Evolutionary conservation across 225 moss, liverwort and hornwort genomes (phyloP).

Genomic region (Bryoerythrophyllum caledonicum): DNA sequence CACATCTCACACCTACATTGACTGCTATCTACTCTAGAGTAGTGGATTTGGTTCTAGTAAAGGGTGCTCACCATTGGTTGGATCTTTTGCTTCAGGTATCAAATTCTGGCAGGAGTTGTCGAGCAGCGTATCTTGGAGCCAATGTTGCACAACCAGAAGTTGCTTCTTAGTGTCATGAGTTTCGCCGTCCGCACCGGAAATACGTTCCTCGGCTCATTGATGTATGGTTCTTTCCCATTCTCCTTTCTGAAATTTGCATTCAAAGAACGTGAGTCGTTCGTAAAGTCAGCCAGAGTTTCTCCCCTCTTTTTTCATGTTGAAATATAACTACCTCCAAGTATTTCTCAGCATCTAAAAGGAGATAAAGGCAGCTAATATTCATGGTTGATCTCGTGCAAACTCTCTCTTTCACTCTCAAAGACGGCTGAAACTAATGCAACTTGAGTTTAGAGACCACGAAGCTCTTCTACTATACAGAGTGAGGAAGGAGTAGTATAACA

Average conservation of each 20-base stretch:
- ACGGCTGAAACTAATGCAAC: no score
- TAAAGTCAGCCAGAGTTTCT: no score
- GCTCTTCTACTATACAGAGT: no score
- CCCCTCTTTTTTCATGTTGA: no score
- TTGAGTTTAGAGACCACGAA: no score
- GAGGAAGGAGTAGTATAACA: no score
- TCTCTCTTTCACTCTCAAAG: no score
- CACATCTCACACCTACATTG: background rate
- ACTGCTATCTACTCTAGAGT: constrained; percentile 6
- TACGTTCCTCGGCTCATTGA: constrained; percentile 87
- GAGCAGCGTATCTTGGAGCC: constrained; percentile 99
- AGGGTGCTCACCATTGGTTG: constrained; percentile 17
- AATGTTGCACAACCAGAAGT: constrained; percentile 68
- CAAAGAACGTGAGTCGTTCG: background rate
- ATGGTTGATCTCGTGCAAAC: no score
- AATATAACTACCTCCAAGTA: no score
- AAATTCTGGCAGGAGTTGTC: constrained; percentile 88
- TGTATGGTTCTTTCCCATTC: constrained; percentile 45
- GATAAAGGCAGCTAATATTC: no score
- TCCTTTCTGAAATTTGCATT: background rate
- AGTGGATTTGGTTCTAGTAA: background rate
- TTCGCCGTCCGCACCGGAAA: constrained; percentile 93
- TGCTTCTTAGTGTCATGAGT: constrained; percentile 70
- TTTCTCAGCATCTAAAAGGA: no score
- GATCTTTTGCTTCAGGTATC: constrained; percentile 67